These are phyloP conservation scores for Polygonum aviculare DNA, from an alignment of 148 eudicot species.

Conservation along the genomic window DNA sequence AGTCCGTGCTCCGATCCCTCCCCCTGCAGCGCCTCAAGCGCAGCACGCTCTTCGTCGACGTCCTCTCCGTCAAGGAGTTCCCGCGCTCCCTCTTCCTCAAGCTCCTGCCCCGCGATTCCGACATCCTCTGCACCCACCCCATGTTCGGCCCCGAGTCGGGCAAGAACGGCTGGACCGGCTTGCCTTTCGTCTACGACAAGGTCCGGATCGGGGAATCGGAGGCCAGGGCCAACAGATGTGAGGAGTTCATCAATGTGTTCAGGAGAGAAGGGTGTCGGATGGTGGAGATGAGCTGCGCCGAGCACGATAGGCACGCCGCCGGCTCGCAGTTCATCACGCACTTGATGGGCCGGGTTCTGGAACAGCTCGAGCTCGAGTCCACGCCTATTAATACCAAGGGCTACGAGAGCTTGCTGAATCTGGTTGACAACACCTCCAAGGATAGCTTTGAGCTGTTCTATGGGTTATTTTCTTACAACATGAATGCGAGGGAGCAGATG, in stretches of 20 bases:
- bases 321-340: constrained; percentile 84
- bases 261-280: constrained; percentile 69
- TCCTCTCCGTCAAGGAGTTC: constrained; percentile 77
- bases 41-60: constrained; percentile 77
- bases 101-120: constrained; percentile 51
- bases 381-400: constrained; percentile 83
- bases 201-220: constrained; percentile 57
- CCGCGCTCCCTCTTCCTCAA: constrained; percentile 55
- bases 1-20: constrained; percentile 48
- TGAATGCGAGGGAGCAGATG: constrained; percentile 78
- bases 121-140: constrained; percentile 82
- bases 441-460: constrained; percentile 91
- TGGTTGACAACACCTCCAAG: constrained; percentile 72
- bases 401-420: constrained; percentile 75
- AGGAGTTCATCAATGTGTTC: constrained; percentile 55
- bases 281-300: constrained; percentile 81
- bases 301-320: constrained; percentile 71
- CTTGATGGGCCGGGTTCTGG: constrained; percentile 66
- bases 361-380: constrained; percentile 46
- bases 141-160: constrained; percentile 97
- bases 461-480: constrained; percentile 79
- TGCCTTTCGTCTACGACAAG: constrained; percentile 71
- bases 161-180: constrained; percentile 48
- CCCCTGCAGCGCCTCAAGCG: constrained; percentile 68
- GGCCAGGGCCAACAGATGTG: constrained; percentile 44